Percentiles rank a stretch among this genome's conserved stretches.
Conservation (phyloP, 192 early-diverging fungal genomes). For the Coemansia sp. region DNA sequence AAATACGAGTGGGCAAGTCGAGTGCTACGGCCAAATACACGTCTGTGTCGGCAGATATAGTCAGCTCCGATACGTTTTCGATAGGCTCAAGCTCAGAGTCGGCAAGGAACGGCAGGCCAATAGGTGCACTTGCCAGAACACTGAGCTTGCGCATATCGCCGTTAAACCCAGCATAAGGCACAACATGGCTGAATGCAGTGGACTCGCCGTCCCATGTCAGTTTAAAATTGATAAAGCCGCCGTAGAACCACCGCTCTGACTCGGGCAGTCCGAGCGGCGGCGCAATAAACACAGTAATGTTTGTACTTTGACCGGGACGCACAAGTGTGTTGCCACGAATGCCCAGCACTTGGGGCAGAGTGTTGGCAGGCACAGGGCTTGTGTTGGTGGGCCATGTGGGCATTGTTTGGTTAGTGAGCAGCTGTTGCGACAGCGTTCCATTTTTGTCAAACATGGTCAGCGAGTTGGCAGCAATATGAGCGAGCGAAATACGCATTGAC, state of each 20-base stretch:
- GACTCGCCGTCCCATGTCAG: conserved; percentile 17
- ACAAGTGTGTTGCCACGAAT: conserved; percentile 1
- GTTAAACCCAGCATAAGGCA: conserved; percentile 50
- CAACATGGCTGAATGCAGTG: not conserved
- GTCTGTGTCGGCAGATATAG: not conserved
- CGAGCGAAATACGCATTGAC: conserved; percentile 9
- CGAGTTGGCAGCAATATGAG: conserved; percentile 22
- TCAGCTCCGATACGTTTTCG: not conserved
- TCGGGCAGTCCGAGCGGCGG: conserved; percentile 28
- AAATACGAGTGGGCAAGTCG: conserved; percentile 23
- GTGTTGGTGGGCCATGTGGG: conserved; percentile 17
- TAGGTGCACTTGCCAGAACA: conserved; percentile 7
- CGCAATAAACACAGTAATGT: conserved; percentile 12
- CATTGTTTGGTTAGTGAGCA: not conserved
- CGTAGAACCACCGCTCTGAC: conserved; percentile 52
- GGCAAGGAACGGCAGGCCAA: conserved; percentile 15
- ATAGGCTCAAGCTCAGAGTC: conserved; percentile 1
- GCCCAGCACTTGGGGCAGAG: conserved; percentile 4
- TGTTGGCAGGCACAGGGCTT: not conserved
- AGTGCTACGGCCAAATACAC: conserved; percentile 14
- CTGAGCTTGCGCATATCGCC: conserved; percentile 29
- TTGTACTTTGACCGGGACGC: conserved; percentile 12
- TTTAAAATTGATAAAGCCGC: conserved; percentile 42
- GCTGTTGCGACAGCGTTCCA: conserved; percentile 12
- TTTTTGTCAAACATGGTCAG: conserved; percentile 35